Conservation (phyloP, 2,329 filamentous ascomycete genomes). For the Trichoderma sp. region DNA sequence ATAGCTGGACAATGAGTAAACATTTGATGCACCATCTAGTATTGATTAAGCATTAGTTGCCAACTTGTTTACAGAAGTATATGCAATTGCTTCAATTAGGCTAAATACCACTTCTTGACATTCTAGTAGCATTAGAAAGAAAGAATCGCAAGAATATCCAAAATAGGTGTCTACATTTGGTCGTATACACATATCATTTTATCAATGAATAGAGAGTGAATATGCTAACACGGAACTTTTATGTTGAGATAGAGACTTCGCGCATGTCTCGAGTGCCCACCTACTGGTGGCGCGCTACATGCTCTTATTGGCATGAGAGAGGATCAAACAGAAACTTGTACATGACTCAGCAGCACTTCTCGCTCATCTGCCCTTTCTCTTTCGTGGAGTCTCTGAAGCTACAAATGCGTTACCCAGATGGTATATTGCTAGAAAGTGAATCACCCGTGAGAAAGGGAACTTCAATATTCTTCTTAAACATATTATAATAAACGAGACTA, state of each 20-base stretch:
- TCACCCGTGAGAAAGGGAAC: not conserved
- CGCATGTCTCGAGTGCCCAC: not conserved
- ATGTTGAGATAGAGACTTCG: not conserved
- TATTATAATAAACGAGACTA: accelerated
- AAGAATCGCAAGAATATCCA: not conserved
- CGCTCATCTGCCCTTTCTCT: not conserved
- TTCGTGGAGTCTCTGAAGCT: not conserved
- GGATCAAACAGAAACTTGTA: not conserved
- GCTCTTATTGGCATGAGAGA: not conserved
- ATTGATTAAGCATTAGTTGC: not conserved
- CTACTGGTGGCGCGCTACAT: not conserved
- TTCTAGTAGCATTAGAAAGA: not conserved
- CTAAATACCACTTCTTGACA: not conserved
- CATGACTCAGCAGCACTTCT: not conserved
- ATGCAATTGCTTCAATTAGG: not conserved
- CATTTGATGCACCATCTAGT: accelerated
- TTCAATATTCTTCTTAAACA: accelerated
- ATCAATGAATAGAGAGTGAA: not conserved
- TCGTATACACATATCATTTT: not conserved
- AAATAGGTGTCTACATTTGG: not conserved
- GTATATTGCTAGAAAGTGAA: not conserved
- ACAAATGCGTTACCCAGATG: not conserved
- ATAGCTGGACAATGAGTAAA: not conserved
- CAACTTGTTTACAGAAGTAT: not conserved
- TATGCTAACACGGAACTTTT: not conserved